Evolutionary conservation across 2,329 filamentous ascomycete species (phyloP), one percentile per base, ranked within the genome.

Genomic region (Colletotrichum lupini): DNA sequence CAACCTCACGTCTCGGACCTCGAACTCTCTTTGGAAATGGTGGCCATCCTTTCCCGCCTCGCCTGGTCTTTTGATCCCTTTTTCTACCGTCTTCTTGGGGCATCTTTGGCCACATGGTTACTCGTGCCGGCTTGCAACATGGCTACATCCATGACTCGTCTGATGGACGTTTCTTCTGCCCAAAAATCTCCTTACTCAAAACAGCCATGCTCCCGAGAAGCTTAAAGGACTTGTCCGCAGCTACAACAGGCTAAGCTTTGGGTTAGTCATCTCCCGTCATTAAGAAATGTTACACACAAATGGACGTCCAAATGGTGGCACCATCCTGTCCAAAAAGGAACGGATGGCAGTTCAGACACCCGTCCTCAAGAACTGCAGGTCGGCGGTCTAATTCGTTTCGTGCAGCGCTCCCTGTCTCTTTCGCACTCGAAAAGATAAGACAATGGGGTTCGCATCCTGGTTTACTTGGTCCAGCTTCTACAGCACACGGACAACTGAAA

Each of bases 81-180:
- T 9, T 26, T 42, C 49, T 8, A 4, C 12, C 19, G 24, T 61
- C 11, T 32, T 32, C 24, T 16, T 7, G 19, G n/a, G 28, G 59
- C 2, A 30, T 24, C 24, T 24, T 42, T 19, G 24, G 26, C 26
- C 55, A 57, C 16, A n/a, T 52, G 70, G 60, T 30, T 37, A 57
- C 6, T 60, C 46, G 19, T 66, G 55, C 61, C 55, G 49, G 56
- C 56, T 5, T 30, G 22, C 42, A 64, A 61, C 60, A 60, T 60
- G 67, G 67, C 28, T 37, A 24, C 11, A 58, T 19, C 71, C 67
- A 66, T 70, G 67, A 70, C 71, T 66, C 56, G 71, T 71, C 71
- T 58, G 56, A 66, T 61, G 14, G 46, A 16, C 53, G 60, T 58
- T 61, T 66, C 56, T 24, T 49, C 28, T 58, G 37, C 55, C 71